Evolutionary conservation across 1,139 yeast genomes (phyloP), one percentile per base, ranked within the genome.

Genomic region (Taphrina sp.): DNA sequence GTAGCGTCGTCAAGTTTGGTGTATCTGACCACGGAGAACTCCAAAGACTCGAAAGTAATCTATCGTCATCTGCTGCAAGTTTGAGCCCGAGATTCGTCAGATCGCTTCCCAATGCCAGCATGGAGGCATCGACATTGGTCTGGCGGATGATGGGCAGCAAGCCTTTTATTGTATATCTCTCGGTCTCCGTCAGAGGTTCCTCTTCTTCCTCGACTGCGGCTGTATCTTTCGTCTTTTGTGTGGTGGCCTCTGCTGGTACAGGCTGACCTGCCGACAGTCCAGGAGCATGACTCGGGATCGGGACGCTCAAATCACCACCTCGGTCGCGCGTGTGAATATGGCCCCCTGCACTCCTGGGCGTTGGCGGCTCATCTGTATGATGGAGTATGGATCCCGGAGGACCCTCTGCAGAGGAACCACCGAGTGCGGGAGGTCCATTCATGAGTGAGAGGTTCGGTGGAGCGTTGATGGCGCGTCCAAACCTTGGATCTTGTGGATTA

Each of bases 41-140:
- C 56, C 56, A 42, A 14, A 42, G 43, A 16, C 42, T 24, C 8
- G 49, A 52, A 24, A 60, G 59, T 58, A 60, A 68, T 67, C 69
- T 14, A 68, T 64, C 5, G 67, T 66, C 7, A 73, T 70, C 63
- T 3, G 46, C 46, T 5, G 39, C 46, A 10, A 85, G 74, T 64
- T 86, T 85, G 49, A 88, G 72, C 16, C 94, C 95, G 39, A 86
- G 72, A 62, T 84, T 79, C 58, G 82, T 80, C 57, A 89, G 72
- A 66, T 92, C 97, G 51, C 85, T 83, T 20, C 97, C 97, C 59
- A 87, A 75, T 5, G 95, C 90, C 65, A 86, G 80, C 34, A 82
- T 77, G 12, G 82, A 79, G 59, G 80, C 78, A 61, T 83, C 90
- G 46, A 72, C 76, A 61, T 78, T 79, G 57, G 84, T 89, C 81